Conservation (phyloP, 2,329 filamentous ascomycete species). For the Apiospora arundinis region DNA sequence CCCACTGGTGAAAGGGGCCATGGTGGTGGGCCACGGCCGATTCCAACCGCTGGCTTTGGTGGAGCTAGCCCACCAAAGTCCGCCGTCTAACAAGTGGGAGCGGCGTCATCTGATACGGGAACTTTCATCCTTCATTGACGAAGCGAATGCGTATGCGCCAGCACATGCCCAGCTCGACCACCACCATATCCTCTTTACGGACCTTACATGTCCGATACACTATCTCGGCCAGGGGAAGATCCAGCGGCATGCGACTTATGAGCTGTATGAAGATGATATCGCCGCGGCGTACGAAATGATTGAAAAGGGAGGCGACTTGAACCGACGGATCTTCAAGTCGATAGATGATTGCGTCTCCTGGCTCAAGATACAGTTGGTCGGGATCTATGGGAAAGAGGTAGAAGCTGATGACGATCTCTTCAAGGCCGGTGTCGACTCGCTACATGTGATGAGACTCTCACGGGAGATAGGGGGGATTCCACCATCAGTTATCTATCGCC, state of each 20-base stretch:
- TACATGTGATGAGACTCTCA: constrained; percentile 41
- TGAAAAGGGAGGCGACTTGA: neutral
- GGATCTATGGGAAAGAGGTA: constrained; percentile 23
- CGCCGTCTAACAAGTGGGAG: constrained; percentile 33
- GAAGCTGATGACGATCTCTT: constrained; percentile 45
- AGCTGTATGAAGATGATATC: constrained; percentile 47
- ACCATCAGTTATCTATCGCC: constrained; percentile 23
- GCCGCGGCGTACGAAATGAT: constrained; percentile 29
- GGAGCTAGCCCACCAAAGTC: constrained; percentile 44
- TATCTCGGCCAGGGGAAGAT: constrained; percentile 26
- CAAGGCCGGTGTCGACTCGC: constrained; percentile 46
- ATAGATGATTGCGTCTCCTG: constrained; percentile 5
- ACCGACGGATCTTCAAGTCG: neutral
- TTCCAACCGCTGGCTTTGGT: constrained; percentile 56
- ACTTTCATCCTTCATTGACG: constrained; percentile 51
- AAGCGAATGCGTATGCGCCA: constrained; percentile 50
- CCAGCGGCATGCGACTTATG: constrained; percentile 35
- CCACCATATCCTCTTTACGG: constrained; percentile 23
- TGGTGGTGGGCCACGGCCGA: constrained; percentile 53
- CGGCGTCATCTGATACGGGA: constrained; percentile 45
- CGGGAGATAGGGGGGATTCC: neutral
- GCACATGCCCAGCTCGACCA: constrained; percentile 43
- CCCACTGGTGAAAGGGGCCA: constrained; percentile 45
- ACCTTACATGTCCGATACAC: constrained; percentile 19
- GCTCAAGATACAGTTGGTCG: neutral